Base-by-base conservation (phyloP, 257 asterid species). In the Capsicum pubescens region DNA sequence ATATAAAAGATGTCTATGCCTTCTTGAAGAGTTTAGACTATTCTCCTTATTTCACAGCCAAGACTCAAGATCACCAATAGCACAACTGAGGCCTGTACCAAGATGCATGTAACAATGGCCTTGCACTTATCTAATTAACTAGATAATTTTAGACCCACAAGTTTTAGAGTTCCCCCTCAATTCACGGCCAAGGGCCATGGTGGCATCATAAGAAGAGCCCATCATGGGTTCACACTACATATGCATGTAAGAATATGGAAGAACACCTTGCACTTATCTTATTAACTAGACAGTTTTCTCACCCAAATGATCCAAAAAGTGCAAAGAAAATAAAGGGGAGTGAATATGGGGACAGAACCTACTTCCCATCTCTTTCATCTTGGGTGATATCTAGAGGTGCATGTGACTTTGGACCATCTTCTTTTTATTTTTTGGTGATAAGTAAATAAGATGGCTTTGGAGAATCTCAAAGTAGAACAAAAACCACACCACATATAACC, bases 61-160 rank as follows among this genome's bases (percentile, higher is more conserved):
- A 66, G 9, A 32, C 71, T 32, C 71, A 32, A 13, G 46, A 66
- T 66, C 8, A 32, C 71, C 16, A 66, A 64, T n/a, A 32, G 46
- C 4, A 35, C 8, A 32, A 66, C 71, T 32, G 71, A 66, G 71
- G 71, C 71, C 46, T 66, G 32, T 32, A 32, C 71, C 6, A 66
- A 66, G 71, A 32, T 64, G 71, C 71, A 66, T 66, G n/a, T 32
- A 66, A 66, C 9, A 66, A 21, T 26, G 46, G 71, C n/a, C 71
- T 66, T 32, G 71, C n/a, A 66, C 42, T 64, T 32, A 12, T 32
- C 17, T 32, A n/a, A 17, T n/a, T 59, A 59, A 59, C 66, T 59
- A 59, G 66, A 59, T 59, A 59, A 59, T 17, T 17, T 59, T 26
- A 64, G 44, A 26, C 71, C 17, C 70, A 64, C 17, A 26, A 11